Conservation (phyloP, 1,139 yeast species). For the Saccharomyces hybrid region DNA sequence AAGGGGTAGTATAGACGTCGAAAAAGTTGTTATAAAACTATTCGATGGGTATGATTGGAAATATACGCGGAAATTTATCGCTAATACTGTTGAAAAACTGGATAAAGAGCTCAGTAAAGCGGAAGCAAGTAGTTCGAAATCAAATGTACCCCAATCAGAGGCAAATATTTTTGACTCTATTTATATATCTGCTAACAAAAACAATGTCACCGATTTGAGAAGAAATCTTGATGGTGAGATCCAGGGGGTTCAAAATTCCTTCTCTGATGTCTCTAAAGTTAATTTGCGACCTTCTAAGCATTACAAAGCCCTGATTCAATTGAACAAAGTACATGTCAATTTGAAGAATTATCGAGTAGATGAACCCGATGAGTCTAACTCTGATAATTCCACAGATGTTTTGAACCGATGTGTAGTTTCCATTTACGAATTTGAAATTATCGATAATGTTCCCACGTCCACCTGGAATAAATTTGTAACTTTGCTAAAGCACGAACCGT, state of each 20-base stretch:
- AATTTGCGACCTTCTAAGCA: conserved; percentile 55
- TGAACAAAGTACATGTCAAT: conserved; percentile 46
- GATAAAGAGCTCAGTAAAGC: conserved; percentile 18
- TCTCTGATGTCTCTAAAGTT: conserved; percentile 35
- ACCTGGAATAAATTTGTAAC: conserved; percentile 87
- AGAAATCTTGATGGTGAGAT: conserved; percentile 19
- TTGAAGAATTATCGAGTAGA: conserved; percentile 41
- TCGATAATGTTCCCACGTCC: conserved; percentile 78
- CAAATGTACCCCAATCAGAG: conserved; percentile 8
- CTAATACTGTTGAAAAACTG: conserved; percentile 44
- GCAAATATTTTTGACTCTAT: conserved; percentile 28
- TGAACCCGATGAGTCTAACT: conserved; percentile 35
- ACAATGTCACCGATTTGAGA: conserved; percentile 13
- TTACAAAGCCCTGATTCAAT: conserved; percentile 55
- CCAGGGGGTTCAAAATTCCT: conserved; percentile 20
- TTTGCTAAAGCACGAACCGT: conserved; percentile 52
- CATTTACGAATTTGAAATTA: conserved; percentile 50
- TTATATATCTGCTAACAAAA: conserved; percentile 18
- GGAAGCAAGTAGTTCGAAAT: conserved; percentile 15
- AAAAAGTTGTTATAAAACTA: conserved; percentile 45
- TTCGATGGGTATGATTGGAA: conserved; percentile 95
- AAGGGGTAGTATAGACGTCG: conserved; percentile 19
- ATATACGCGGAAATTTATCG: conserved; percentile 60
- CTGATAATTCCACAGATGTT: conserved; percentile 37
- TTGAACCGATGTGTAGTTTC: conserved; percentile 41